phyloP scores from a whole-genome alignment of 148 eudicot genomes.

The Camellia granthamiana region DNA sequence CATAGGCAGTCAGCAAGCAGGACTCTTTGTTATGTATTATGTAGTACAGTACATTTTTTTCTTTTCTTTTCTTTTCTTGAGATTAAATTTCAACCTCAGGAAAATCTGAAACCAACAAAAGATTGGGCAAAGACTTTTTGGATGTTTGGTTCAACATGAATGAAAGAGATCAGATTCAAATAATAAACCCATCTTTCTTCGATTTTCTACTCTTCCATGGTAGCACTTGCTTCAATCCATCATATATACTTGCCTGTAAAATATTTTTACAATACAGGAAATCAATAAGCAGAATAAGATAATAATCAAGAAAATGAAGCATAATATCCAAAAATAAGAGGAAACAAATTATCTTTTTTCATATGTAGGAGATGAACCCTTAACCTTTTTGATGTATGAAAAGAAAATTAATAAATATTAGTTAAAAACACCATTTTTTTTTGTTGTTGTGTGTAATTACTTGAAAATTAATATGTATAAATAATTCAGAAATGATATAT shows the following conservation, averaged over 20 bases:
- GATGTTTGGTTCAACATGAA: background rate
- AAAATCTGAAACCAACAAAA: background rate
- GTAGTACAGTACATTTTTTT: no score
- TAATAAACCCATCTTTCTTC: constrained; percentile 26
- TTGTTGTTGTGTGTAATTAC: no score
- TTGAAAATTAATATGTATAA: no score
- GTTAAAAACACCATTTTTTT: no score
- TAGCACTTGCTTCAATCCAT: constrained; percentile 20
- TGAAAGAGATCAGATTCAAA: background rate
- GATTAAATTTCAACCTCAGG: background rate
- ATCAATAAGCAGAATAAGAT: background rate
- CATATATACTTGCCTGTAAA: constrained; percentile 17
- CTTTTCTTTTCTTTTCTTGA: background rate
- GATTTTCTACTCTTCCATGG: constrained; percentile 29
- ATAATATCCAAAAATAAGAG: background rate
- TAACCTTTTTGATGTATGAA: no score
- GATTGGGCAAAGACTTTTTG: no score
- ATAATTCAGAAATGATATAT: no score
- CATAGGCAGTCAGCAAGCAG: no score
- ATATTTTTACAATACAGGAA: background rate
- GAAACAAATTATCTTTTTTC: background rate
- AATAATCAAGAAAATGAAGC: background rate
- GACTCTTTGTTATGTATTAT: no score
- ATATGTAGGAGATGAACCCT: no score
- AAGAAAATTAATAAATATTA: no score